A percentile compares a stretch with the other conserved stretches of the same genome.
Evolutionary conservation across 164 flowering plant species (phyloP).

Genomic region (Dillenia turbinata): DNA sequence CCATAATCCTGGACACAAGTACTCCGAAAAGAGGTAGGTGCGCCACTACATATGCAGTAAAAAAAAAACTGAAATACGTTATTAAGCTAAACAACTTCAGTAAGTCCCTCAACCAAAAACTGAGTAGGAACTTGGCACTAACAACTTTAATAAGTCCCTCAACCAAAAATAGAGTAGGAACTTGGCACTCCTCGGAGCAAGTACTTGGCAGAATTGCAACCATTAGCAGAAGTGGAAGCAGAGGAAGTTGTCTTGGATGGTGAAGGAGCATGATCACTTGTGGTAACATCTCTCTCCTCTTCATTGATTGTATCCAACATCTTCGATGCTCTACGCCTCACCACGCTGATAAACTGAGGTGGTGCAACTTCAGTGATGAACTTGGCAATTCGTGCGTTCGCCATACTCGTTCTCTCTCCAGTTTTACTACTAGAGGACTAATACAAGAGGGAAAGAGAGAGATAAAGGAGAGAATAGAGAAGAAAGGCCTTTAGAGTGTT

Average conservation of each 20-base stretch:
- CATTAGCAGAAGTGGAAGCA: not conserved
- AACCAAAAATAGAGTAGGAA: not conserved
- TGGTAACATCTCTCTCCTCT: constrained; percentile 33
- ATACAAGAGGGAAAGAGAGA: too few relatives aligned
- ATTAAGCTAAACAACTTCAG: too few relatives aligned
- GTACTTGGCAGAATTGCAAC: constrained; percentile 9
- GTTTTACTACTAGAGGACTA: too few relatives aligned
- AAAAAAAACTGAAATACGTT: too few relatives aligned
- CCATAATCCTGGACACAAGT: too few relatives aligned
- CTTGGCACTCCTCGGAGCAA: not conserved
- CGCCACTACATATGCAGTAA: too few relatives aligned
- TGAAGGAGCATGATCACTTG: constrained; percentile 1
- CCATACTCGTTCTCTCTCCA: too few relatives aligned
- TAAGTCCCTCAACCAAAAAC: constrained; percentile 1
- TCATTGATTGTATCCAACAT: constrained; percentile 51
- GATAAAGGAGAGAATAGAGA: too few relatives aligned
- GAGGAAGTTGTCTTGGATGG: constrained; percentile 10
- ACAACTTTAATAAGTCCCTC: not conserved
- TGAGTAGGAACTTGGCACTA: constrained; percentile 19
- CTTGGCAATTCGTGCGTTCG: constrained; percentile 12
- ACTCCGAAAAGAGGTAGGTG: too few relatives aligned
- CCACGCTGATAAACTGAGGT: constrained; percentile 36
- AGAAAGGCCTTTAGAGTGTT: too few relatives aligned
- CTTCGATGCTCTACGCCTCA: constrained; percentile 37
- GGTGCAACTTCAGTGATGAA: constrained; percentile 52